Percentiles rank a stretch among this genome's conserved stretches.
Evolutionary conservation across 768 basidiomycete species (phyloP).

Genomic region (Pulveroboletus sp.): DNA sequence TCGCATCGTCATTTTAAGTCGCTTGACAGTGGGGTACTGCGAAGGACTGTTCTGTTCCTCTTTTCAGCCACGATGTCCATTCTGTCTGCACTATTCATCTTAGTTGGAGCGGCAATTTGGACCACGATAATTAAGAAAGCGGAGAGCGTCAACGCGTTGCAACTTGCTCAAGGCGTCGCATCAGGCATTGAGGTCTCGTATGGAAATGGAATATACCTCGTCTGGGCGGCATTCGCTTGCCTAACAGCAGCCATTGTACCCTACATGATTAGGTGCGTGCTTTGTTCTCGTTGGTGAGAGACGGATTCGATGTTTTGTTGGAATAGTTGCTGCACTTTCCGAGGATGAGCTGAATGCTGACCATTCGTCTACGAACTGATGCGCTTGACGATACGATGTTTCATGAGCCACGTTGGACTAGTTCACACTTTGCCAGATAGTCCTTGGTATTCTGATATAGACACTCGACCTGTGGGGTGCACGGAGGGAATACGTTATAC

Average conservation of each 20-base stretch:
- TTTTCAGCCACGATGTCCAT: conserved; percentile 60
- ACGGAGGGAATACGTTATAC: conserved; percentile 20
- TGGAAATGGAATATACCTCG: conserved; percentile 59
- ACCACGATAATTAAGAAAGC: conserved; percentile 66
- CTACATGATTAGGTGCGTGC: conserved; percentile 68
- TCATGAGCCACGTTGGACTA: conserved; percentile 3
- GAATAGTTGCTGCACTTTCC: conserved; percentile 75
- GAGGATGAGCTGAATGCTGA: conserved; percentile 46
- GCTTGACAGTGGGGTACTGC: conserved; percentile 54
- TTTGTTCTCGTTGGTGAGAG: background rate
- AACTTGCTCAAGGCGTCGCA: conserved; percentile 38
- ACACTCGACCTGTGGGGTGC: conserved; percentile 5
- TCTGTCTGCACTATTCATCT: conserved; percentile 54
- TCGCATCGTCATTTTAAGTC: conserved; percentile 3
- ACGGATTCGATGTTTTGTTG: background rate
- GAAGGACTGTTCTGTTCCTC: conserved; percentile 62
- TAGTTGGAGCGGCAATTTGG: conserved; percentile 74
- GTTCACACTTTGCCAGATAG: conserved; percentile 4
- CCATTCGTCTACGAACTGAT: conserved; percentile 19
- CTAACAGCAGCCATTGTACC: conserved; percentile 63
- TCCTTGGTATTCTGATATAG: background rate
- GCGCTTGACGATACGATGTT: conserved; percentile 20
- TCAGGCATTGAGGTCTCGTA: conserved; percentile 61
- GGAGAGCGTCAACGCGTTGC: conserved; percentile 50
- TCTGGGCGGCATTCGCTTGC: conserved; percentile 73